Conservation (phyloP, 2,329 filamentous ascomycete genomes). For the Aspergillus ochraceus region DNA sequence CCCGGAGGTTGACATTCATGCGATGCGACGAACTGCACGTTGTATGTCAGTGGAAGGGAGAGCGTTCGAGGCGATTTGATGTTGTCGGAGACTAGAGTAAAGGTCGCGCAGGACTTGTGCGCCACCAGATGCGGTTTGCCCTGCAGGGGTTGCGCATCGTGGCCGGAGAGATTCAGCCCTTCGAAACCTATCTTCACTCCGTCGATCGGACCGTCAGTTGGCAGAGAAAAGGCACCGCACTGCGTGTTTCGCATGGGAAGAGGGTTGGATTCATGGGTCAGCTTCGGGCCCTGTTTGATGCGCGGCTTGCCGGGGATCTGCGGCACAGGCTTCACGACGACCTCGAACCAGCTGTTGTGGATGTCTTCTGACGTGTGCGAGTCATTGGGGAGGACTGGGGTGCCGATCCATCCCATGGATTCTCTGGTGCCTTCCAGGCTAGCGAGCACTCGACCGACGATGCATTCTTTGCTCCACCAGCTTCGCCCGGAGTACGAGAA, state of each 20-base stretch:
- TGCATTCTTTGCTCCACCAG: constrained; percentile 59
- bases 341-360: constrained; percentile 52
- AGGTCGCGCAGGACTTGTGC: constrained; percentile 27
- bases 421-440: constrained; percentile 46
- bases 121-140: constrained; percentile 17
- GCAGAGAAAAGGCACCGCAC: constrained; percentile 39
- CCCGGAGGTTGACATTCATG: constrained; percentile 53
- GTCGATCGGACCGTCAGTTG: constrained; percentile 29
- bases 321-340: constrained; percentile 39
- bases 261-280: constrained; percentile 42
- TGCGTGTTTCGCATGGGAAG: constrained; percentile 41
- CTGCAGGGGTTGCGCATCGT: constrained; percentile 13
- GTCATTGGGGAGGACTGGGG: constrained; percentile 41
- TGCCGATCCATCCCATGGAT: constrained; percentile 58
- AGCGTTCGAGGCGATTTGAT: constrained; percentile 20
- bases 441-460: constrained; percentile 56
- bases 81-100: constrained; percentile 20
- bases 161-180: constrained; percentile 26
- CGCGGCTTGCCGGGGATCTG: constrained; percentile 36
- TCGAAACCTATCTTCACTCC: constrained; percentile 21
- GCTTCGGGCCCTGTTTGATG: constrained; percentile 44
- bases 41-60: constrained; percentile 47
- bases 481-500: constrained; percentile 52
- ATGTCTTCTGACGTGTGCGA: constrained; percentile 25
- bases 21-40: constrained; percentile 56